Base-by-base conservation (phyloP, 2,329 filamentous ascomycete species). In the Cladorrhinum sp. region DNA sequence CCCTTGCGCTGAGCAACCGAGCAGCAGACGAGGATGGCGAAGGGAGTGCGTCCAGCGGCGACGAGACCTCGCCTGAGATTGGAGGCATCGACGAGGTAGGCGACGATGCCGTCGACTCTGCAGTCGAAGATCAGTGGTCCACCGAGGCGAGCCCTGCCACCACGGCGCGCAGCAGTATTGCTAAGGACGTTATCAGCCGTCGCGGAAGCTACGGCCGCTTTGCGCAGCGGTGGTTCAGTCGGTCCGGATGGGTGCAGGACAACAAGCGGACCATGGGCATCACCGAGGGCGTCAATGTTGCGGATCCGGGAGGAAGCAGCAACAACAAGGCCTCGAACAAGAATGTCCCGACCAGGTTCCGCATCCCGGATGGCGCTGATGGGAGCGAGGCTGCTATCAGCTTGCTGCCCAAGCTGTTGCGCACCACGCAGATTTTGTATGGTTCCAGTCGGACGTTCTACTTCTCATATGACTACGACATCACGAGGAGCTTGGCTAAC, bases 391-490 rank as follows among this genome's bases (percentile, higher is more conserved):
- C 65, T 2, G 68, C 67, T 16, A 75, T 81, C 58, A 80, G 80
- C 42, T 75, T 98, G 30, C 79, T 96, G 10, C 94, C 94, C 1
- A 96, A 96, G 70, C 80, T 98, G 42, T 75, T 99, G 48, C 85
- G 89, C 46, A 96, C 91, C 30, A 88, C 92, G 1, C 91, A 91
- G 70, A 85, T 98, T 59, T 85, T 96, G 62, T 94, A 97, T 71
- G 87, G 90, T 1, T 83, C 87, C 3, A 92, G 89, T 0, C 83
- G 84, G 64, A 97, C 91, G 73, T 98, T 97, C 74, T 98, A 89
- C 78, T 99, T 94, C 73, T 93, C 93, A 0, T 97, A 99, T 73
- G 95, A 99, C 66, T 84, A 94, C 72, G 93, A 99, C 72, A 84
- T 99, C 55, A 98, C 95, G 0, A 84, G 88, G 59, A 86, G 83